A percentile compares a stretch with the other conserved stretches of the same genome.
phyloP scores from a whole-genome alignment of 192 early-diverging fungal species.

The Backusella westeae region DNA sequence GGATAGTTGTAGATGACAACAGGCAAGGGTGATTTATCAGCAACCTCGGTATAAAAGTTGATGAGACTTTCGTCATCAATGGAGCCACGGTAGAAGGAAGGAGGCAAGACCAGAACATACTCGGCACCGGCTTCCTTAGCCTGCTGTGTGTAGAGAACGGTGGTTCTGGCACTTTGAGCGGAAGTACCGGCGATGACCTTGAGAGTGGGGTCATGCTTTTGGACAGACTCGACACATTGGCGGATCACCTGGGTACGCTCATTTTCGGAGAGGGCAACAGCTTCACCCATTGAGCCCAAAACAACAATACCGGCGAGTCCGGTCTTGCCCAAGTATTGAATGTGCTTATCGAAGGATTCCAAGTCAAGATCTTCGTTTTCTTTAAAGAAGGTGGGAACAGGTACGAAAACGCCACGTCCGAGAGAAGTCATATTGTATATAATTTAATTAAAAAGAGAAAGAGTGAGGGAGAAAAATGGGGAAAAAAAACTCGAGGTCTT shows the following conservation, averaged over 20 bases:
- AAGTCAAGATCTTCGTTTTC: constrained; percentile 40
- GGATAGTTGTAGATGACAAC: constrained; percentile 42
- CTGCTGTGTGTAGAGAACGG: constrained; percentile 25
- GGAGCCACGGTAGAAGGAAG: constrained; percentile 31
- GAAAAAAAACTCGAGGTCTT: not conserved
- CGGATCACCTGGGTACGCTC: constrained; percentile 24
- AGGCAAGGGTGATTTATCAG: constrained; percentile 35
- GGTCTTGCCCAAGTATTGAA: constrained; percentile 28
- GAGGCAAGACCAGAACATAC: constrained; percentile 30
- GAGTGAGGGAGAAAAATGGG: not conserved
- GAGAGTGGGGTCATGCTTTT: constrained; percentile 21
- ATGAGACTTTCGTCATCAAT: constrained; percentile 17
- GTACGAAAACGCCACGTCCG: constrained; percentile 33
- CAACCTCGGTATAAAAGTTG: constrained; percentile 25
- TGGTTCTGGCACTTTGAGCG: constrained; percentile 22
- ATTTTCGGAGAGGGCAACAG: constrained; percentile 33
- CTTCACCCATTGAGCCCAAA: constrained; percentile 37
- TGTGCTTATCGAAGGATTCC: constrained; percentile 32
- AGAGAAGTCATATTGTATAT: constrained; percentile 14
- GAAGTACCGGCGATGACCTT: constrained; percentile 31
- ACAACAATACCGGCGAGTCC: constrained; percentile 38
- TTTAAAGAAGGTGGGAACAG: constrained; percentile 37
- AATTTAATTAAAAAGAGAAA: not conserved
- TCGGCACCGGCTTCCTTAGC: constrained; percentile 31
- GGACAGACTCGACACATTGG: constrained; percentile 13